These are phyloP conservation scores for Monilinia fructigena DNA, from an alignment of 2,329 filamentous ascomycete genomes.

Conservation along the genomic window DNA sequence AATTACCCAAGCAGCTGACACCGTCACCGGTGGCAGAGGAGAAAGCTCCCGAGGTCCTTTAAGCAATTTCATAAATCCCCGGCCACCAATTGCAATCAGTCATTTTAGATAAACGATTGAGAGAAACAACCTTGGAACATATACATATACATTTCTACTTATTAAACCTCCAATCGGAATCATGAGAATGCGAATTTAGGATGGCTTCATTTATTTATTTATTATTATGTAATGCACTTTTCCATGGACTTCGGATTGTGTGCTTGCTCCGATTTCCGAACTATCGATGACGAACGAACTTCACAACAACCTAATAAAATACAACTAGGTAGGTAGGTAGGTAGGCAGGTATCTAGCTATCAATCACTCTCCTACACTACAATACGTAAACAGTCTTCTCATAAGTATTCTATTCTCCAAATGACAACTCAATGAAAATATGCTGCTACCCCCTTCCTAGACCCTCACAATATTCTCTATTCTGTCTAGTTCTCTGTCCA, in stretches of 20 bases:
- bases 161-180: not conserved
- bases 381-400: not conserved
- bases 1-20: not conserved
- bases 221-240: not conserved
- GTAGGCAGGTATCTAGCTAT: too few relatives aligned
- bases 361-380: too few relatives aligned
- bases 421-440: not conserved
- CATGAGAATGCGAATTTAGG: constrained; percentile 4
- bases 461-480: too few relatives aligned
- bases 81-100: too few relatives aligned
- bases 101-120: too few relatives aligned
- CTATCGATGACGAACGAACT: not conserved
- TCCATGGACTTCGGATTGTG: constrained; percentile 1
- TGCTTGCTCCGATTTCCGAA: not conserved
- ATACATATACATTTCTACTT: too few relatives aligned
- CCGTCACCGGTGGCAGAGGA: constrained; percentile 9
- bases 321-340: too few relatives aligned
- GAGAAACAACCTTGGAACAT: too few relatives aligned
- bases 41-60: not conserved
- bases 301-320: not conserved
- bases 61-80: too few relatives aligned
- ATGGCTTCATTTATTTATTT: too few relatives aligned
- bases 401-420: too few relatives aligned
- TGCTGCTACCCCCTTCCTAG: too few relatives aligned
- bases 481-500: not conserved